A percentile compares a stretch with the other conserved stretches of the same genome.
These are phyloP conservation scores for Fusarium duplospermum DNA, from an alignment of 2,329 filamentous ascomycete species.

Conservation along the genomic window DNA sequence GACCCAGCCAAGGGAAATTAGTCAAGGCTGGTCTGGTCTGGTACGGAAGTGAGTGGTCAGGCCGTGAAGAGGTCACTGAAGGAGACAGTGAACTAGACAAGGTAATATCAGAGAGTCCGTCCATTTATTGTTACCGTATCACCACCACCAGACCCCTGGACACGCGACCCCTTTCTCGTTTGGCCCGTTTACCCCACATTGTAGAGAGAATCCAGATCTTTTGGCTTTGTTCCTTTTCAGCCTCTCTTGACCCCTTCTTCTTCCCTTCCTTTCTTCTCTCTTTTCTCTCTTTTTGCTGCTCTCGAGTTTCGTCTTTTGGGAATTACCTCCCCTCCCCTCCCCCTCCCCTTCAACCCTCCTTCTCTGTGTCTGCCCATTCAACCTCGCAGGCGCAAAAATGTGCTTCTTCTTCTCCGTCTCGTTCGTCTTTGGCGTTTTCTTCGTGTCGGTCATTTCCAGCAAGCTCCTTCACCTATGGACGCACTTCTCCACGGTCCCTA, in stretches of 20 bases:
- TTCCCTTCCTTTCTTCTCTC: slow-evolving; percentile 10
- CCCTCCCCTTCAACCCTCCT: slow-evolving; percentile 8
- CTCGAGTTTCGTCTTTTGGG: background rate
- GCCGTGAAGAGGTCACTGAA: background rate
- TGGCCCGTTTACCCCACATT: slow-evolving; percentile 39
- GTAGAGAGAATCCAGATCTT: slow-evolving; percentile 18
- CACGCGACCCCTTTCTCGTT: slow-evolving; percentile 42
- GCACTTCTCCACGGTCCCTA: slow-evolving; percentile 43
- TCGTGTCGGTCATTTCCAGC: slow-evolving; percentile 43
- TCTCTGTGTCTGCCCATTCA: slow-evolving; percentile 21
- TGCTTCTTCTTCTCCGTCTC: slow-evolving; percentile 38
- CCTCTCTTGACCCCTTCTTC: slow-evolving; percentile 3
- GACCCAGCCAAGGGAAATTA: background rate
- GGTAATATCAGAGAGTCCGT: too few relatives aligned
- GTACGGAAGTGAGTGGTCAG: background rate
- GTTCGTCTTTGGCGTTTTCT: slow-evolving; percentile 47
- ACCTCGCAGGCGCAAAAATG: slow-evolving; percentile 31
- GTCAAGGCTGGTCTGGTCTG: background rate
- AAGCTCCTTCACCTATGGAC: slow-evolving; percentile 46
- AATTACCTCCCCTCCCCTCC: background rate
- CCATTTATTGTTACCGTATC: background rate
- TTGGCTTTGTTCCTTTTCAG: background rate
- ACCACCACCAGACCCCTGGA: slow-evolving; percentile 20
- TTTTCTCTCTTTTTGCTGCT: background rate
- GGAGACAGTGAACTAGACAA: too few relatives aligned